Base-by-base conservation (phyloP, 106 monocot species). In the Dendrobium chrysotoxum region DNA sequence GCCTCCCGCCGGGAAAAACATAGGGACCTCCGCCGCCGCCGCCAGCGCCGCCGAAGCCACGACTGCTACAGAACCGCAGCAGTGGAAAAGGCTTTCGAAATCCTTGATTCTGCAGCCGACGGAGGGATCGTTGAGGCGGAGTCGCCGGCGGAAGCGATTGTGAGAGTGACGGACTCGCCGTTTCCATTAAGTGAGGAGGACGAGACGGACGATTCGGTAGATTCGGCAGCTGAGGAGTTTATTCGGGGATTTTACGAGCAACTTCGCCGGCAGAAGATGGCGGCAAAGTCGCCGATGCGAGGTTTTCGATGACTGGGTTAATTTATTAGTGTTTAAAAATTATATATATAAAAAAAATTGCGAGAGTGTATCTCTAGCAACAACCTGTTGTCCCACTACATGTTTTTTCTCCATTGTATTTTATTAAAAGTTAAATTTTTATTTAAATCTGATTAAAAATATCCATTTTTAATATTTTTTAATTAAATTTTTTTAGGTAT, bases 231-330 rank as follows among this genome's bases (percentile, higher is more conserved):
- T 2, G 94, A 91, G 55, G 83, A 86, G 78, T 95, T 92, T 79
- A 95, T 95, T 40, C 79, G 47, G 42, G 75, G 76, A 53, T 95
- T 92, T 80, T 95, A 92, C 75, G 85, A 90, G 83, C 94, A 90
- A 77, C 55, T 55, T 55, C 89, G 91, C 41, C 61, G 86, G 50
- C 65, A 44, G 12, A 88, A 94, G 81, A 26, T 71, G 26, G 11
- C 55, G 18, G 55, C 55, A 2, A 55, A 55, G 55, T 26, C 58
- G 7, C 28, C 79, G 65, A 50, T 65, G 28, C 11, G 10, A 17
- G 55, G 20, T 17, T 55, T 55, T 16, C 55, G 55, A 4, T 55
- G 55, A 55, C 55, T 9, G 44, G 9, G 9, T 9, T 44, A 44
- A 44, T 44, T 7, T 44, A 44, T 44, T 44, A 44, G 44, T 6